Percentiles rank a stretch among this genome's conserved stretches.
These are phyloP conservation scores for Heliamphora pulchella DNA, from an alignment of 179 eudicot species.

Conservation along the genomic window DNA sequence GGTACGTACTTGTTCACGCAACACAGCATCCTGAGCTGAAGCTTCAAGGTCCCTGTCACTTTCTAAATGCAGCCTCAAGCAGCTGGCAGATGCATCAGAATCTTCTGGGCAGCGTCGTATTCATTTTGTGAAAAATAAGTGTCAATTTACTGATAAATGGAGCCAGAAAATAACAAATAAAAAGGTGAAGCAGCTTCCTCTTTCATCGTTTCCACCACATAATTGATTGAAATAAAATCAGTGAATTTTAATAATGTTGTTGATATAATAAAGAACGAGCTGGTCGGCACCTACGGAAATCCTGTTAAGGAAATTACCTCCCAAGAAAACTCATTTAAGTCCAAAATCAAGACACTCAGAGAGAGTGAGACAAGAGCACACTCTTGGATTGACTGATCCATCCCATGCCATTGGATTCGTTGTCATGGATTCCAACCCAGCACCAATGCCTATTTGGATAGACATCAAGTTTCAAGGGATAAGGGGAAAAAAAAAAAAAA, in stretches of 20 bases:
- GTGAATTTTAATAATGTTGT: no score
- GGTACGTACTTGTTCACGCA: conserved; percentile 76
- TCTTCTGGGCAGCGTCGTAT: conserved; percentile 18
- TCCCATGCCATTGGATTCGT: conserved; percentile 55
- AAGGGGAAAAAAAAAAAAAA: background rate
- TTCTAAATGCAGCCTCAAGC: conserved; percentile 17
- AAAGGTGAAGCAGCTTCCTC: conserved; percentile 15
- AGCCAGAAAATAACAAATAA: background rate
- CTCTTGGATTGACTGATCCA: conserved; percentile 68
- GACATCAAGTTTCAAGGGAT: background rate
- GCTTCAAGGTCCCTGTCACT: conserved; percentile 50
- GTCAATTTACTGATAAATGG: conserved; percentile 20
- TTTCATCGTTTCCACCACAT: conserved; percentile 13
- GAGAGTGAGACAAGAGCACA: conserved; percentile 15
- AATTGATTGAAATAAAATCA: conserved; percentile 8
- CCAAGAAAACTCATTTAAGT: conserved; percentile 4
- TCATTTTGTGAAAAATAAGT: background rate
- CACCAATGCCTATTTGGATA: conserved; percentile 62
- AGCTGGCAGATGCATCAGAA: conserved; percentile 18
- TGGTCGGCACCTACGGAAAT: conserved; percentile 6
- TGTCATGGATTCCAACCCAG: conserved; percentile 94
- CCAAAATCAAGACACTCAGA: background rate
- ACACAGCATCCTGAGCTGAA: conserved; percentile 76
- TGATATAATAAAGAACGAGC: conserved; percentile 10
- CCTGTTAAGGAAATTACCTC: background rate